Evolutionary conservation across 2,329 filamentous ascomycete species (phyloP).

Genomic region (Cercospora janseana): DNA sequence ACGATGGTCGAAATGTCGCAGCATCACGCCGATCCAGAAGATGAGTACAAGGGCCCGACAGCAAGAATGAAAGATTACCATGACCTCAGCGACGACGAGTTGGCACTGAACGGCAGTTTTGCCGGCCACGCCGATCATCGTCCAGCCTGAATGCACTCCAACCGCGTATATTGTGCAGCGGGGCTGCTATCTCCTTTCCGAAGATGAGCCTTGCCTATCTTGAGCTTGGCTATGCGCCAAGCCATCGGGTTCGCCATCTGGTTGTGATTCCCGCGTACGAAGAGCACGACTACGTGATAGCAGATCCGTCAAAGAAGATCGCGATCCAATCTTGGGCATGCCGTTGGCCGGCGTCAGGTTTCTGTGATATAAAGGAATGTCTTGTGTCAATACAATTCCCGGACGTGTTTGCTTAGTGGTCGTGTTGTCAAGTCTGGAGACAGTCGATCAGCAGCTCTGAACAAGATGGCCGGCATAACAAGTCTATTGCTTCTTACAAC

Average conservation of each 20-base stretch:
- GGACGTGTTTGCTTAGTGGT: too few relatives aligned
- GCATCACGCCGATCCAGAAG: not conserved
- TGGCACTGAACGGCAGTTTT: slow-evolving; percentile 4
- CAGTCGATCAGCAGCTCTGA: too few relatives aligned
- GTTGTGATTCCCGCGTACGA: not conserved
- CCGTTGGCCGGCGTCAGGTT: not conserved
- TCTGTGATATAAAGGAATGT: not conserved
- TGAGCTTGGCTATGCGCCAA: not conserved
- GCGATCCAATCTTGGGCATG: not conserved
- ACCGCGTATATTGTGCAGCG: not conserved
- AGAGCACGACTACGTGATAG: not conserved
- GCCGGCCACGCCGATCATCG: not conserved
- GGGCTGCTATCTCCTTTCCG: not conserved
- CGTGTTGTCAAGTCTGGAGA: too few relatives aligned
- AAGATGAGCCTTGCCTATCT: not conserved
- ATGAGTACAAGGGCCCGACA: not conserved
- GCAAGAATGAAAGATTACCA: not conserved
- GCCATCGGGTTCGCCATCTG: not conserved
- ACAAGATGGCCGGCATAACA: not conserved
- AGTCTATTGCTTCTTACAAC: not conserved
- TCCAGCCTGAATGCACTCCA: not conserved
- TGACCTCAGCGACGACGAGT: slow-evolving; percentile 5
- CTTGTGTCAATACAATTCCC: not conserved
- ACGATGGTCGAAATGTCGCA: slow-evolving; percentile 2
- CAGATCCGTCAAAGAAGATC: not conserved